Base-by-base conservation (phyloP, 805 yeast species). In the Candida arabinofermentans region DNA sequence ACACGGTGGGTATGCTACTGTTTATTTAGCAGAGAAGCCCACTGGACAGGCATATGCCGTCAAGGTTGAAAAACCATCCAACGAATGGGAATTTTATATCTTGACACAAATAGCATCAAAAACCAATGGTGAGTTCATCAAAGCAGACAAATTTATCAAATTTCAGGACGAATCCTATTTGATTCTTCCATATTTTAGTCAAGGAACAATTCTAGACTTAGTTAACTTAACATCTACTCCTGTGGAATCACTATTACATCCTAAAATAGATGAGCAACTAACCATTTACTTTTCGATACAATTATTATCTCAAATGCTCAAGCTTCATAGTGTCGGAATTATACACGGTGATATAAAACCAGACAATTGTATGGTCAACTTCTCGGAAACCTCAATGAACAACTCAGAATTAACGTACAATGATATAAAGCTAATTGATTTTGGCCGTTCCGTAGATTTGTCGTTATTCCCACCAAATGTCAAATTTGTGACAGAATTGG, bases 331-430 rank as follows among this genome's bases (percentile, higher is more conserved):
- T 0, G 61, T 73, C 13, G 82, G 82, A 0, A 78, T 89, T 1
- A 68, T 89, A 10, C 96, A 89, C 64, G 95, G 96, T 2, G 95
- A 89, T 58, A 61, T 89, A 40, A 86, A 84, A 55, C 83, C 96
- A 0, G 96, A 86, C 48, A 89, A 88, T 57, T 85, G 93, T 49
- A 84, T 89, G 95, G 55, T 87, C 0, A 62, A 84, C 30, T 69
- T 84, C 31, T 13, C 42, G 3, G 63, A 66, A 13, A 43, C 53
- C 22, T 48, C 44, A 0, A 52, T 48, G 5, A 24, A 42, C 5
- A 37, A 35, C 5, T 29, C 32, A n/a, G 45, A 35, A 27, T 42
- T 53, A 3, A 34, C 50, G 4, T 58, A 43, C 22, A 37, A 44
- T 12, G 64, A 58, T 35, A 9, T 59, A 1, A 34, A 42, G 0